Conservation (phyloP, 345 rosid genomes). For the Carallia pectinifolia region DNA sequence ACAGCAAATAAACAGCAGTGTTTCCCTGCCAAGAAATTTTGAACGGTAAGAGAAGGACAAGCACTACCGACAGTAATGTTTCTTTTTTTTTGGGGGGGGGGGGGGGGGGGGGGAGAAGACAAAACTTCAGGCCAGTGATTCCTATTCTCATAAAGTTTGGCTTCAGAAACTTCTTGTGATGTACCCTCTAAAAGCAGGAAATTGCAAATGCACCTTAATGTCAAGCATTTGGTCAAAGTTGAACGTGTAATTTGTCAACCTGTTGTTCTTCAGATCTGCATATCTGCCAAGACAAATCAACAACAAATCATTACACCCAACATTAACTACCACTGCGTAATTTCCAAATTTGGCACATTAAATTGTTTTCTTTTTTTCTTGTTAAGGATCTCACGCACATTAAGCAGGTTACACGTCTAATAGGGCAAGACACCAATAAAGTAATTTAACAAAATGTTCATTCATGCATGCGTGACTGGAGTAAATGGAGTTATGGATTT, state of each 20-base stretch:
- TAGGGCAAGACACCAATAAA: too few relatives aligned
- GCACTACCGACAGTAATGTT: too few relatives aligned
- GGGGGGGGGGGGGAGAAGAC: too few relatives aligned
- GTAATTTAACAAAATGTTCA: too few relatives aligned
- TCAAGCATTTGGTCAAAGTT: conserved; percentile 84
- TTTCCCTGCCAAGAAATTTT: conserved; percentile 63
- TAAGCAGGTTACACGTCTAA: too few relatives aligned
- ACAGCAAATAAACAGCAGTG: conserved; percentile 92
- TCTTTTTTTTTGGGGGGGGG: too few relatives aligned
- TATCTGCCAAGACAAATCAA: conserved; percentile 47
- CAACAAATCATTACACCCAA: not conserved
- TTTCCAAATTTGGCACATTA: too few relatives aligned
- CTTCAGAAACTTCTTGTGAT: not conserved
- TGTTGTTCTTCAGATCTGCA: conserved; percentile 88
- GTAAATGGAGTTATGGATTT: too few relatives aligned
- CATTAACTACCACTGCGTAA: not conserved
- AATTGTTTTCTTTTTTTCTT: too few relatives aligned
- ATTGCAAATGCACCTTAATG: conserved; percentile 60
- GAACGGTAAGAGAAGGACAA: conserved; percentile 9
- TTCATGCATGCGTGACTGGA: too few relatives aligned
- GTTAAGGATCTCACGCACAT: too few relatives aligned
- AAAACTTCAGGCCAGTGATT: not conserved
- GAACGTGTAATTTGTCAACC: conserved; percentile 69
- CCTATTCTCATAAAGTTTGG: not conserved
- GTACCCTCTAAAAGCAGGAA: conserved; percentile 3